Evolutionary conservation across 2,329 filamentous ascomycete genomes (phyloP).

Genomic region (Shiraia sp.): DNA sequence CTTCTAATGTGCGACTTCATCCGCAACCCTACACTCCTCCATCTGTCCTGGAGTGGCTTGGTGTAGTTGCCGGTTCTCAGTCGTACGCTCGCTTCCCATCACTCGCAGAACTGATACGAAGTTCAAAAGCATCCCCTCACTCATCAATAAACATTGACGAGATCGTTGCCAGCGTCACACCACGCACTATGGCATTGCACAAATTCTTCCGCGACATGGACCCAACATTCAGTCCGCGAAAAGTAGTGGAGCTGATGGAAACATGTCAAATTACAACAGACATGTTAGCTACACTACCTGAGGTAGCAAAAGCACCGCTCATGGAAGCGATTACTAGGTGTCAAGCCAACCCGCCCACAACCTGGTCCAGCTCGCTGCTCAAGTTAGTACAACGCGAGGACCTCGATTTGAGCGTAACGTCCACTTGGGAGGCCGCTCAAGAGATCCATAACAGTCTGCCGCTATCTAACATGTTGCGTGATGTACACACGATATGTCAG

Average conservation of each 20-base stretch:
- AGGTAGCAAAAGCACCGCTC: conserved; percentile 77
- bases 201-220: conserved; percentile 63
- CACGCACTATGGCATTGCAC: conserved; percentile 69
- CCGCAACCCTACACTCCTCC: conserved; percentile 53
- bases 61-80: conserved; percentile 34
- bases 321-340: conserved; percentile 84
- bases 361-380: conserved; percentile 73
- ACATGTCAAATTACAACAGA: conserved; percentile 67
- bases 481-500: conserved; percentile 78
- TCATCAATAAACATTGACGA: conserved; percentile 44
- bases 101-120: conserved; percentile 40
- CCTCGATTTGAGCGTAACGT: conserved; percentile 55
- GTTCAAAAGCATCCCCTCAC: conserved; percentile 43
- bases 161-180: conserved; percentile 37
- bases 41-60: conserved; percentile 60
- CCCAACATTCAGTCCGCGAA: conserved; percentile 48
- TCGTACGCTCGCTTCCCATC: conserved; percentile 42
- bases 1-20: conserved; percentile 28
- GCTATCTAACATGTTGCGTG: conserved; percentile 50
- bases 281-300: conserved; percentile 81
- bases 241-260: conserved; percentile 75
- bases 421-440: conserved; percentile 21
- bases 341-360: conserved; percentile 77
- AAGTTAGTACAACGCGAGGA: conserved; percentile 81
- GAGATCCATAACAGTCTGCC: conserved; percentile 26